Conservation (phyloP, 768 basidiomycete genomes). For the Suillus plorans region DNA sequence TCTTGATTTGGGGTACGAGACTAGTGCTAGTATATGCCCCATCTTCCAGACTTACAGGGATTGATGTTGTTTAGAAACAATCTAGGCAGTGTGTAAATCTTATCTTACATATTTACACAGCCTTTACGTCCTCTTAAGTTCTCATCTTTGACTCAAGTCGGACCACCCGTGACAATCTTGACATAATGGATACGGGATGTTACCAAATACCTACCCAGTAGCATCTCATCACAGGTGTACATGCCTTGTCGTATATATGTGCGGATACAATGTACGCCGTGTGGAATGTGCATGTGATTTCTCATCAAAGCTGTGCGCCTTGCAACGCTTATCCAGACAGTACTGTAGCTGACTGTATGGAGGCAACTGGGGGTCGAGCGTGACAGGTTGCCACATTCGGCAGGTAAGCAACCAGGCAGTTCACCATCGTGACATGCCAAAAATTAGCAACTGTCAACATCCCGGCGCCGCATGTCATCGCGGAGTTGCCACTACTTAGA, state of each 20-base stretch:
- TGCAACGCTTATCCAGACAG: background rate
- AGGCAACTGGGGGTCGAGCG: too few relatives aligned
- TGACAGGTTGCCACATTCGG: too few relatives aligned
- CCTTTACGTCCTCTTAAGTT: background rate
- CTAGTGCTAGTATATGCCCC: background rate
- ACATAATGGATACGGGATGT: background rate
- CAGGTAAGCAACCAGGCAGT: too few relatives aligned
- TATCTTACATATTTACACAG: background rate
- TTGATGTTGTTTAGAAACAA: background rate
- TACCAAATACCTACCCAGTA: background rate
- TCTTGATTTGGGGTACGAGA: background rate
- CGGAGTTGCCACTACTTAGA: too few relatives aligned
- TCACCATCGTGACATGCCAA: too few relatives aligned
- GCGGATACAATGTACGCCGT: background rate
- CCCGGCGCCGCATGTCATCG: too few relatives aligned
- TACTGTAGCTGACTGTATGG: too few relatives aligned
- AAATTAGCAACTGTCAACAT: too few relatives aligned
- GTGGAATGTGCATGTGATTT: background rate
- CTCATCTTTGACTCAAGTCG: background rate
- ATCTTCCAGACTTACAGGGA: background rate
- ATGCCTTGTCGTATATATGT: background rate
- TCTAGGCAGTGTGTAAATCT: background rate
- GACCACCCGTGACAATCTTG: background rate
- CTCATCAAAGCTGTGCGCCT: background rate
- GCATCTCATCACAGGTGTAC: background rate